Evolutionary conservation across 2,329 filamentous ascomycete genomes (phyloP), one percentile per base, ranked within the genome.

Genomic region (Graphilbum ipis-grandicollis): DNA sequence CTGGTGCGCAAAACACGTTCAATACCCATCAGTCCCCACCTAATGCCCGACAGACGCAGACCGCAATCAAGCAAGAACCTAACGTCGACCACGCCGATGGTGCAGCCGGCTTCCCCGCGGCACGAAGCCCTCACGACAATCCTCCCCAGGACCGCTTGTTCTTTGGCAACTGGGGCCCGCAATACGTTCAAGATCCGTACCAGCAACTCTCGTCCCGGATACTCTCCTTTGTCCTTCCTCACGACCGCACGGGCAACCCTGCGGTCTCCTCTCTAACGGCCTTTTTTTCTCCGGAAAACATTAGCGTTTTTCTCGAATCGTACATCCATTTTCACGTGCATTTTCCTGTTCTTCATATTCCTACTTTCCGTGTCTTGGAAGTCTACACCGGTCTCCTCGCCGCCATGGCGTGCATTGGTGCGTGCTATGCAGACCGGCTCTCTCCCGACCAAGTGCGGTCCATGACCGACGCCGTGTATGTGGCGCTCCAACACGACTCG

Each of bases 301-400:
- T 82, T 50, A 75, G 73, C 58, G 67, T 75, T 50, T 81, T 81
- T 51, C 64, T 82, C 52, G 67, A 75, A 47, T 66, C 75, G 48
- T 83, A 79, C 60, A 72, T 67, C 41, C 74, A 80, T 53, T 83
- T 76, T 53, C 74, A 82, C 52, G 66, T 71, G 42, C 79, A 85
- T 53, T 81, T 80, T 59, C 73, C 78, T 17, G 65, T 80, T 45
- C 65, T 84, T 36, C 78, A 85, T 50, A 65, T 78, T 52, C 68
- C 77, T 26, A 79, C 77, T 9, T 81, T 84, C 55, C 68, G 73
- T 49, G 67, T 79, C 37, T 61, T 68, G 42, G 66, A 75, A 43
- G 69, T 73, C 33, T 74, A 77, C 51, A 71, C 75, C 41, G 74
- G 75, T 44, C 63, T 84, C 42, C 58, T 81, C 35, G 64, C 79